Conservation (phyloP, 768 basidiomycete species). For the Russula brevipes region DNA sequence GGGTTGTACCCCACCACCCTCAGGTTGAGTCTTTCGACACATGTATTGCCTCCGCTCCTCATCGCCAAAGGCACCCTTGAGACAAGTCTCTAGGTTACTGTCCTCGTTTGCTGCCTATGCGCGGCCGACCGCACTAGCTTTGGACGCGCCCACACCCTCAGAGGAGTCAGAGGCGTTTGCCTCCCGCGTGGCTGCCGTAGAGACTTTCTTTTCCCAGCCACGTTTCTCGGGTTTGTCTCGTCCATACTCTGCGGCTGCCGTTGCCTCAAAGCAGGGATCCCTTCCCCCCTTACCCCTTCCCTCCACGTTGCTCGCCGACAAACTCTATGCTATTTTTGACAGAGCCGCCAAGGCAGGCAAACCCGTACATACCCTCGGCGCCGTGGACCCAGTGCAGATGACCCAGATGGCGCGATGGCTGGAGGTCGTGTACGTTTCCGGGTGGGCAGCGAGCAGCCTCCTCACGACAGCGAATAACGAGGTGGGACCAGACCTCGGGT, state of each 20-base stretch:
- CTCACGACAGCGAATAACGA: conserved; percentile 88
- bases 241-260: conserved; percentile 72
- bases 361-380: conserved; percentile 89
- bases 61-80: conserved; percentile 4
- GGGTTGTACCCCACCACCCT: too few relatives aligned
- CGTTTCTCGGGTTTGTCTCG: conserved; percentile 71
- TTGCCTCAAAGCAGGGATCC: conserved; percentile 87
- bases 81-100: conserved; percentile 13
- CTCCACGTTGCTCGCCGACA: conserved; percentile 76
- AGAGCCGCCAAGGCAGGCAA: conserved; percentile 55
- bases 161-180: conserved; percentile 58
- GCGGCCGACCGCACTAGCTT: conserved; percentile 36
- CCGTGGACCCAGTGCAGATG: conserved; percentile 91
- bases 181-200: conserved; percentile 56
- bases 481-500: conserved; percentile 89
- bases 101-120: conserved; percentile 13
- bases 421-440: conserved; percentile 87
- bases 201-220: conserved; percentile 68
- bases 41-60: conserved; percentile 21
- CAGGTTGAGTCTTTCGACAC: too few relatives aligned
- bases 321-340: conserved; percentile 66
- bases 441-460: conserved; percentile 85
- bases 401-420: conserved; percentile 87
- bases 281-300: conserved; percentile 73
- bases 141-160: conserved; percentile 51